Conservation (phyloP, 2,329 filamentous ascomycete species). For the Beauveria asiatica region DNA sequence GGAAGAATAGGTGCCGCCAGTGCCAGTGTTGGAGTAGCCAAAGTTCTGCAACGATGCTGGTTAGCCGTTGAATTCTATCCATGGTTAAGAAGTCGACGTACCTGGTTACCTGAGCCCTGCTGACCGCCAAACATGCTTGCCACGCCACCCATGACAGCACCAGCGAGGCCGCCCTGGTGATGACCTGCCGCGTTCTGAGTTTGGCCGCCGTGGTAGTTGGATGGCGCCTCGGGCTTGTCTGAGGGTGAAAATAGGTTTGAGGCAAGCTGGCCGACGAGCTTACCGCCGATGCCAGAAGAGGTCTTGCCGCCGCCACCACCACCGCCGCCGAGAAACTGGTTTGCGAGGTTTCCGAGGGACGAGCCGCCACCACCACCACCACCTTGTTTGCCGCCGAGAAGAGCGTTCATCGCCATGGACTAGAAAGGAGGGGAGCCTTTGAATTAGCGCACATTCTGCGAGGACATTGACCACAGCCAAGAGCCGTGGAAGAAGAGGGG, state of each 20-base stretch:
- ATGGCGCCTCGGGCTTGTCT: constrained; percentile 36
- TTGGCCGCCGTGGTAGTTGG: constrained; percentile 43
- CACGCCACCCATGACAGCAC: constrained; percentile 46
- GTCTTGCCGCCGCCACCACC: constrained; percentile 26
- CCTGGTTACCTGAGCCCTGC: constrained; percentile 25
- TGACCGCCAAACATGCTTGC: constrained; percentile 45
- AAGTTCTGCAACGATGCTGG: constrained; percentile 42
- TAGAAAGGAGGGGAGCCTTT: constrained; percentile 19
- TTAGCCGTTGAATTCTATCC: constrained; percentile 17
- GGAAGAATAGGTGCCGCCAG: constrained; percentile 48
- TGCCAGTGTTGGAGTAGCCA: constrained; percentile 51
- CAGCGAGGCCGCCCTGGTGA: constrained; percentile 40
- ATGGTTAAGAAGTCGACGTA: constrained; percentile 21
- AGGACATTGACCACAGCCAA: background rate
- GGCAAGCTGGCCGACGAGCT: constrained; percentile 49
- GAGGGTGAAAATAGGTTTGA: constrained; percentile 45
- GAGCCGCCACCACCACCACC: constrained; percentile 27
- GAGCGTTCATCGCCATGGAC: constrained; percentile 53
- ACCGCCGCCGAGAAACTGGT: constrained; percentile 36
- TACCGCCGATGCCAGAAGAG: constrained; percentile 35
- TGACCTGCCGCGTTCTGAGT: constrained; percentile 27
- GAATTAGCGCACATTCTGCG: background rate
- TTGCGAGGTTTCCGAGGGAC: constrained; percentile 38
- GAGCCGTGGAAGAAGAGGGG: constrained; percentile 8
- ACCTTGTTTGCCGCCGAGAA: constrained; percentile 41